phyloP scores from a whole-genome alignment of 495 filamentous ascomycete species.

The Podospora pseudopauciseta region DNA sequence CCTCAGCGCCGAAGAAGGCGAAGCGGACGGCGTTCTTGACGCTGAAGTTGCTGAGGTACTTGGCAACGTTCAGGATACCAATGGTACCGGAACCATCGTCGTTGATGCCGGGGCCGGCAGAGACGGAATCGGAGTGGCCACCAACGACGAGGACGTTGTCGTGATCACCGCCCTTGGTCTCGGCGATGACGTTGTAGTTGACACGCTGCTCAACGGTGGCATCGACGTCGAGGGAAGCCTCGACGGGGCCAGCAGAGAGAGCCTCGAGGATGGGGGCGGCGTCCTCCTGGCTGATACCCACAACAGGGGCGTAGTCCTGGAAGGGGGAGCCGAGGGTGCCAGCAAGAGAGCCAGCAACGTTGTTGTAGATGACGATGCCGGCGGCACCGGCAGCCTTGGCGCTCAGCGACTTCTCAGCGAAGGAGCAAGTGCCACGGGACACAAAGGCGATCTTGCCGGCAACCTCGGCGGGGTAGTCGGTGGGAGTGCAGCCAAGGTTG shows the following conservation, averaged over 20 bases:
- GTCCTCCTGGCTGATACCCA: constrained; percentile 51
- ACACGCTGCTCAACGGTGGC: constrained; percentile 45
- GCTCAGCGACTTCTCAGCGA: constrained; percentile 55
- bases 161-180: constrained; percentile 61
- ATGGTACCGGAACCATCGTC: constrained; percentile 60
- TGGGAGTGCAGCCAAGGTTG: constrained; percentile 54
- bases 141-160: constrained; percentile 61
- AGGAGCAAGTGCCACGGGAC: constrained; percentile 58
- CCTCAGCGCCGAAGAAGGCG: constrained; percentile 66
- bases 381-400: constrained; percentile 59
- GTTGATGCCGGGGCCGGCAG: constrained; percentile 51
- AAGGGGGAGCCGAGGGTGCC: constrained; percentile 54
- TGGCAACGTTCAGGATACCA: constrained; percentile 61
- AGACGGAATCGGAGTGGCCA: constrained; percentile 67
- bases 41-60: constrained; percentile 53
- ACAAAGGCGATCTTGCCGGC: constrained; percentile 60
- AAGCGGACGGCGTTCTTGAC: constrained; percentile 68
- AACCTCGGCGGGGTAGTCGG: constrained; percentile 55
- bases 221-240: constrained; percentile 28
- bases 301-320: constrained; percentile 49
- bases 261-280: constrained; percentile 46
- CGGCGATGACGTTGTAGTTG: constrained; percentile 65
- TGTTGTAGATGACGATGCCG: constrained; percentile 64
- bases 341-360: constrained; percentile 48
- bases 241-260: constrained; percentile 35